phyloP scores from a whole-genome alignment of 192 early-diverging fungal genomes.

The Mortierella claussenii region DNA sequence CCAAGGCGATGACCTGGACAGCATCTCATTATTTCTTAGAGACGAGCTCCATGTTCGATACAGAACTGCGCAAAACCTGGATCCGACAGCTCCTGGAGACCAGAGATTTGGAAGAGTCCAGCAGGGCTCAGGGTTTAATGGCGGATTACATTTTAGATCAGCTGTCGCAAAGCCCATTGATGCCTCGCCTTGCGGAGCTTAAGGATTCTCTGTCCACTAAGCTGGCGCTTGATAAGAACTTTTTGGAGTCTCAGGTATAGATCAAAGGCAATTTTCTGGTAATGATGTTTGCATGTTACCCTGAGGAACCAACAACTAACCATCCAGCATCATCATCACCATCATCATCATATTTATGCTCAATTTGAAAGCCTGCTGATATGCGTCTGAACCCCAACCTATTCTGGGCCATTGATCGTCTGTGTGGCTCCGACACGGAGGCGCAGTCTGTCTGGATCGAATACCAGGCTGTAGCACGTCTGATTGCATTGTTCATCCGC shows the following conservation, averaged over 20 bases:
- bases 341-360: no score
- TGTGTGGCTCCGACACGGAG: slow-evolving; percentile 20
- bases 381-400: slow-evolving; percentile 45
- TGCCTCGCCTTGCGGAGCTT: slow-evolving; percentile 26
- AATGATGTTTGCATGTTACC: no score
- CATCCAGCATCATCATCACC: no score
- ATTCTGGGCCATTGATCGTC: slow-evolving; percentile 45
- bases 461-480: slow-evolving; percentile 37
- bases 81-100: slow-evolving; percentile 35
- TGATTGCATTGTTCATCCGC: slow-evolving; percentile 42
- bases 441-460: slow-evolving; percentile 27
- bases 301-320: no score
- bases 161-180: slow-evolving; percentile 26
- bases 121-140: slow-evolving; percentile 37
- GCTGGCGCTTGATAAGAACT: slow-evolving; percentile 17
- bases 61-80: slow-evolving; percentile 58
- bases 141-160: slow-evolving; percentile 26
- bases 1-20: slow-evolving; percentile 31
- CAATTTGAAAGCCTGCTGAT: slow-evolving; percentile 35
- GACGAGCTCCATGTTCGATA: slow-evolving; percentile 55
- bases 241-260: slow-evolving; percentile 44
- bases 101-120: slow-evolving; percentile 31
- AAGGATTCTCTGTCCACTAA: slow-evolving; percentile 26
- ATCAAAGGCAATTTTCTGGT: no score
- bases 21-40: slow-evolving; percentile 63